Evolutionary conservation across 1,139 yeast genomes (phyloP).

Genomic region (Suhomyces bolitotheri): DNA sequence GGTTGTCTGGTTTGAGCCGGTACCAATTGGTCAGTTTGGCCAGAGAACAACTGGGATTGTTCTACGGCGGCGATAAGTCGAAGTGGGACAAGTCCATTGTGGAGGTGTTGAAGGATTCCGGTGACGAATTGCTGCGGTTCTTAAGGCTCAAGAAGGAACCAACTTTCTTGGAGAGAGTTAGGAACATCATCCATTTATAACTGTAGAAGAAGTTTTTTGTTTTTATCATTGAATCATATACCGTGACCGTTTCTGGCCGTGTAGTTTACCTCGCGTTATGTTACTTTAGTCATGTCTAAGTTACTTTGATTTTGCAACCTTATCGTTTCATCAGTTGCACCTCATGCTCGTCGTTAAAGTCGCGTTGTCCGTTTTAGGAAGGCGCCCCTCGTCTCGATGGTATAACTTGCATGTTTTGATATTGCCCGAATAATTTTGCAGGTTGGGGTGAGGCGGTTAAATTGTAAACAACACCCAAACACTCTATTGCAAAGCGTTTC

Average conservation of each 20-base stretch:
- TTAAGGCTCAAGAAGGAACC: constrained; percentile 21
- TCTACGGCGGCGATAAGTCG: constrained; percentile 20
- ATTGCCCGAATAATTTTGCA: constrained; percentile 18
- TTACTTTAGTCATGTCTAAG: too few relatives aligned
- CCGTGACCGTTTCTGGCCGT: background rate
- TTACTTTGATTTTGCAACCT: too few relatives aligned
- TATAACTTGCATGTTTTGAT: constrained; percentile 13
- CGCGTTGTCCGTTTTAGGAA: constrained; percentile 4
- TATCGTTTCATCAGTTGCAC: too few relatives aligned
- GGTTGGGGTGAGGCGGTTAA: constrained; percentile 16
- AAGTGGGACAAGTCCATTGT: constrained; percentile 28
- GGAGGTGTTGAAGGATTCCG: constrained; percentile 23
- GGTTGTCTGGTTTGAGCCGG: constrained; percentile 37
- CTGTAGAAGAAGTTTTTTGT: background rate
- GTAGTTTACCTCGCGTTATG: too few relatives aligned
- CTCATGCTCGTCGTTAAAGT: too few relatives aligned
- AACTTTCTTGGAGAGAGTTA: constrained; percentile 14
- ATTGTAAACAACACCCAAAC: constrained; percentile 18
- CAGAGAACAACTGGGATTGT: constrained; percentile 33
- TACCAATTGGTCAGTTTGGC: constrained; percentile 51
- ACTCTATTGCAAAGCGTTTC: constrained; percentile 10
- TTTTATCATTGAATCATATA: too few relatives aligned
- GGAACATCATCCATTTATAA: background rate
- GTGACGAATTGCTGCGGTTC: constrained; percentile 12
- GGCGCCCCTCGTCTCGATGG: constrained; percentile 8